phyloP scores from a whole-genome alignment of 345 rosid genomes.

The Mangifera indica region DNA sequence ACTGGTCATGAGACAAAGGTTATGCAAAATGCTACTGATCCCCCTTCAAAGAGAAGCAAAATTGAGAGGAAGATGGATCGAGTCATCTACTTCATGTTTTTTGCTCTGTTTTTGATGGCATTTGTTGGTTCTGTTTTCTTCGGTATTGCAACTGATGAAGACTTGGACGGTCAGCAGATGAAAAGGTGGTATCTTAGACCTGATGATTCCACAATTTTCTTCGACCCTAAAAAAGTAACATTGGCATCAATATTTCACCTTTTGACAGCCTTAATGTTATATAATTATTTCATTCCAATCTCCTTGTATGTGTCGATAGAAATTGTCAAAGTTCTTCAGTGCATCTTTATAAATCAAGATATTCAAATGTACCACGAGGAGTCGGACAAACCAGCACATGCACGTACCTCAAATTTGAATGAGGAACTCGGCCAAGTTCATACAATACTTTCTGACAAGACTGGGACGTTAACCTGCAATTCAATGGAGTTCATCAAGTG shows the following conservation, averaged over 20 bases:
- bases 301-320: constrained; percentile 87
- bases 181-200: constrained; percentile 90
- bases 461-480: constrained; percentile 92
- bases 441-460: constrained; percentile 90
- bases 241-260: constrained; percentile 62
- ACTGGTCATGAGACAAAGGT: constrained; percentile 94
- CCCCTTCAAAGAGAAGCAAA: constrained; percentile 92
- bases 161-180: constrained; percentile 56
- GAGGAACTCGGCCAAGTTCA: constrained; percentile 96
- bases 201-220: constrained; percentile 49
- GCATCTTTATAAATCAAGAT: constrained; percentile 82
- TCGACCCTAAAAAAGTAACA: constrained; percentile 48
- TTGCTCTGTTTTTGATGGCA: constrained; percentile 47
- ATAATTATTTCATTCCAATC: constrained; percentile 73
- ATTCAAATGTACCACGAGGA: constrained; percentile 77
- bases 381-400: constrained; percentile 80
- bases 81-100: constrained; percentile 66
- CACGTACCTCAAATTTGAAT: constrained; percentile 83
- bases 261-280: constrained; percentile 69
- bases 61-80: constrained; percentile 81
- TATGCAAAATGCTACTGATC: constrained; percentile 71
- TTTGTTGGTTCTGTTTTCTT: constrained; percentile 70
- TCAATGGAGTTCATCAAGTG: constrained; percentile 98
- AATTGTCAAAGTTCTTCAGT: constrained; percentile 83
- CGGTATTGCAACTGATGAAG: constrained; percentile 58